Base-by-base conservation (phyloP, 257 asterid genomes). In the Leptodermis oblonga region DNA sequence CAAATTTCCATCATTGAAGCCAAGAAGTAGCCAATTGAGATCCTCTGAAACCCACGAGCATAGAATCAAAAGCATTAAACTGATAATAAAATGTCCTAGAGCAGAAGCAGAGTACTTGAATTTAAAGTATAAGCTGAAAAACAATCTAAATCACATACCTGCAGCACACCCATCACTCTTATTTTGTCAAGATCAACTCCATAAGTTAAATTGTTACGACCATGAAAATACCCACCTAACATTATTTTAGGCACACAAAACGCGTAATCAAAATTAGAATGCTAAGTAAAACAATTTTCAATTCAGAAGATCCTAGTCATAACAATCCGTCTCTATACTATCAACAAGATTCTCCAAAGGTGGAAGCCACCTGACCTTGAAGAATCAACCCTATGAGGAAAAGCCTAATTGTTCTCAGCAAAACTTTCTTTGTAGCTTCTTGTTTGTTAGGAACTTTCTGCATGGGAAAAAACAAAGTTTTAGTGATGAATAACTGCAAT, bases 171-270 rank as follows among this genome's bases (percentile, higher is more conserved):
- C 96, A 90, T 88, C 78, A 84, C 75, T 72, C 97, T 83, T 65
- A 93, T 77, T 73, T 81, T 89, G 55, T 68, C 85, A 73, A 93
- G 56, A 78, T 90, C 96, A 73, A 90, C 81, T 76, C 99, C 99
- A 71, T 87, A 93, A 45, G 90, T 87, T 77, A 88, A 82, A 69
- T 87, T 58, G 60, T 69, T 76, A 0, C 85, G 96, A 22, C 94
- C 96, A 65, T 93, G 97, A 74, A 90, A 88, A 71, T 87, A 90
- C 68, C 99, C 99, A 72, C 99, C 99, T 93, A 71, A 31, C 25
- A 45, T 68, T 54, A 45, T 58, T 12, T 46, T 7, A 15, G 66
- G 20, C 41, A 52, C 18, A 18, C 1, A 15, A 67, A 12, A 71
- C 6, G 26, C 10, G 60, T 42, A 67, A 41, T 71, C 18, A 36